phyloP scores from a whole-genome alignment of 148 eudicot genomes.

The Diospyros lotus region DNA sequence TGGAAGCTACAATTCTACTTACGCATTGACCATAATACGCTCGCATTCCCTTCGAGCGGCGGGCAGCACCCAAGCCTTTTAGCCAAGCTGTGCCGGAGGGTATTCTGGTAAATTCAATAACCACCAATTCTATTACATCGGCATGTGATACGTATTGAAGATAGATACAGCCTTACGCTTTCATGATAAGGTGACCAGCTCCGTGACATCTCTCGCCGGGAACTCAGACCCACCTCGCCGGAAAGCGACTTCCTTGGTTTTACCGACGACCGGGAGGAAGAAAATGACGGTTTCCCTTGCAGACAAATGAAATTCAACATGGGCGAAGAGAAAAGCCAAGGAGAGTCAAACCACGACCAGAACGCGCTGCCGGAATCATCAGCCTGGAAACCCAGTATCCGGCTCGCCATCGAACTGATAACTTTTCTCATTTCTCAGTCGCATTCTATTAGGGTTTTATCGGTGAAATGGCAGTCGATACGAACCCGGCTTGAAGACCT shows the following conservation, averaged over 20 bases:
- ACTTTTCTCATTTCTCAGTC: slow-evolving; percentile 45
- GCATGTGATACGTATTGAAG: neutral
- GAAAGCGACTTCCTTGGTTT: neutral
- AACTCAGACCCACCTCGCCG: slow-evolving; percentile 12
- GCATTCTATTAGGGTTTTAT: slow-evolving; percentile 52
- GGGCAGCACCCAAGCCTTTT: neutral
- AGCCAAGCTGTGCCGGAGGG: neutral
- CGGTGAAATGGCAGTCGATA: slow-evolving; percentile 63
- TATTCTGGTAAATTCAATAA: slow-evolving; percentile 7
- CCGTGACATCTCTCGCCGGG: neutral
- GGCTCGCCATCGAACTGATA: slow-evolving; percentile 31
- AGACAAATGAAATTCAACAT: slow-evolving; percentile 19
- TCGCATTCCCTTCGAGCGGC: too few relatives aligned
- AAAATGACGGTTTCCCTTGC: slow-evolving; percentile 10
- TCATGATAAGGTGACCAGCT: slow-evolving; percentile 1
- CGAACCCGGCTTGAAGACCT: slow-evolving; percentile 64
- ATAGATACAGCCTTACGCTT: neutral
- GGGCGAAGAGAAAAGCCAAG: slow-evolving; percentile 22
- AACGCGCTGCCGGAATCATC: slow-evolving; percentile 15
- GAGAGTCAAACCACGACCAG: slow-evolving; percentile 4
- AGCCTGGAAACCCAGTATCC: slow-evolving; percentile 24
- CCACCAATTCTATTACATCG: neutral
- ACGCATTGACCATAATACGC: too few relatives aligned
- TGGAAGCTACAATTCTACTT: too few relatives aligned
- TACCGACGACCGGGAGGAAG: too few relatives aligned